Percentiles rank a stretch among this genome's conserved stretches.
Conservation (phyloP, 73 alveolate species). For the Uronychia setigera region DNA sequence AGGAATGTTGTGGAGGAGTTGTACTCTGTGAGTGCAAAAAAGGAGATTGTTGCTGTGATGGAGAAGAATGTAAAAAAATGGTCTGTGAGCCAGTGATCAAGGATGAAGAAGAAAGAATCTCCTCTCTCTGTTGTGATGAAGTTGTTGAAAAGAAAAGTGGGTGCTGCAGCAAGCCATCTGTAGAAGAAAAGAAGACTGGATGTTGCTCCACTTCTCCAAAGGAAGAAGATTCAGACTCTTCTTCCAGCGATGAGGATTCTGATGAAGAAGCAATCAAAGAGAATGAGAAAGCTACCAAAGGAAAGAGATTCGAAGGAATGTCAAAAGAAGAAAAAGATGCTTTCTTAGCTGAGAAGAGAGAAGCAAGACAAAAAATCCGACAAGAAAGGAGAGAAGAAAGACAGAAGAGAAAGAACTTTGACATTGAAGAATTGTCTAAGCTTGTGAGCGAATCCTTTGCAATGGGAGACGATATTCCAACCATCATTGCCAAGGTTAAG, state of each 20-base stretch:
- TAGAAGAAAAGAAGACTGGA: too few species aligned
- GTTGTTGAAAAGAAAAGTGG: too few species aligned
- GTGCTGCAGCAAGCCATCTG: too few species aligned
- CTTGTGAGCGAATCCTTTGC: not conserved
- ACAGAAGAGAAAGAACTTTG: not conserved
- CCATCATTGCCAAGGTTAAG: constrained; percentile 12
- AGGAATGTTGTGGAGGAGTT: too few species aligned
- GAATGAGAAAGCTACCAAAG: not conserved
- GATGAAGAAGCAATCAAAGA: not conserved
- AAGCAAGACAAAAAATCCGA: not conserved
- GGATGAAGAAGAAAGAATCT: too few species aligned
- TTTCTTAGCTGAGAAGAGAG: not conserved
- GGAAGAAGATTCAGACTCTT: not conserved
- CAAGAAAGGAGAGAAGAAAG: constrained; percentile 6
- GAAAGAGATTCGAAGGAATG: not conserved
- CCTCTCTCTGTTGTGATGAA: too few species aligned
- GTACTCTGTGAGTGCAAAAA: too few species aligned
- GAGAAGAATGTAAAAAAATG: too few species aligned
- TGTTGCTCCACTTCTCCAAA: too few species aligned
- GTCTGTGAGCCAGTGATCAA: too few species aligned
- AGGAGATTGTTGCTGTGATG: too few species aligned
- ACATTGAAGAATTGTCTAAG: not conserved
- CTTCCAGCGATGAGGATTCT: not conserved
- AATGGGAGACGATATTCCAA: not conserved
- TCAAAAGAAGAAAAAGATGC: not conserved